Percentiles rank a stretch among this genome's conserved stretches.
Conservation (phyloP, 2,329 filamentous ascomycete genomes). For the Coniochaeta sp. region DNA sequence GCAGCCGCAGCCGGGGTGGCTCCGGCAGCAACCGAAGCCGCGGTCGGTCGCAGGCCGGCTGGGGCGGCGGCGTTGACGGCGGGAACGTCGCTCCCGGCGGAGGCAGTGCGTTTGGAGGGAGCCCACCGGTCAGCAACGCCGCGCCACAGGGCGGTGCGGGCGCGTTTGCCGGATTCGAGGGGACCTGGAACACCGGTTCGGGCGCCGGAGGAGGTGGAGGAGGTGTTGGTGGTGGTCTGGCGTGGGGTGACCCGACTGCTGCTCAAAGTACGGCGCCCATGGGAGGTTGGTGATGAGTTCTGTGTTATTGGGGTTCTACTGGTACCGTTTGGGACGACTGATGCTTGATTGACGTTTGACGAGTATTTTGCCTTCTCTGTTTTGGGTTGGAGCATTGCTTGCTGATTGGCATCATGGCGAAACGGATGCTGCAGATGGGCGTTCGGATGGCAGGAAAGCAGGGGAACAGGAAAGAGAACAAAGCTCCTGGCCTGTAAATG, state of each 20-base stretch:
- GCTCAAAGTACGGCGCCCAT: conserved; percentile 1
- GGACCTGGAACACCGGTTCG: background rate
- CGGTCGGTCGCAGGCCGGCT: background rate
- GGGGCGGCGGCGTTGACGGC: background rate
- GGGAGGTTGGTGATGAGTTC: background rate
- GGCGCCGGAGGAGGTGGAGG: background rate
- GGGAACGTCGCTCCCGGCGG: background rate
- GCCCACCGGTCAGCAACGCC: background rate
- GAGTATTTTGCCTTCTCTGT: background rate
- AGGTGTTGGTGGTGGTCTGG: background rate
- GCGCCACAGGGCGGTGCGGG: background rate
- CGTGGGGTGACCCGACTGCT: conserved; percentile 1
- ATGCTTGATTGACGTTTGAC: background rate
- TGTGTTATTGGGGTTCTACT: background rate
- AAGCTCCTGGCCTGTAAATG: background rate
- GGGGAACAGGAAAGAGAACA: background rate
- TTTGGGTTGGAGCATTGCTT: background rate
- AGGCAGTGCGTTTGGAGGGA: background rate
- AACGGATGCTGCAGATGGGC: background rate
- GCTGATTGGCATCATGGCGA: background rate
- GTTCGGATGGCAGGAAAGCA: background rate
- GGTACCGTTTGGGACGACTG: background rate
- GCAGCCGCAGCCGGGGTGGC: background rate
- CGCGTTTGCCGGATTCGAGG: background rate
- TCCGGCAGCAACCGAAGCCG: background rate